Evolutionary conservation across 768 basidiomycete genomes (phyloP), one percentile per base, ranked within the genome.

Genomic region (Cyclocybe cylindracea): DNA sequence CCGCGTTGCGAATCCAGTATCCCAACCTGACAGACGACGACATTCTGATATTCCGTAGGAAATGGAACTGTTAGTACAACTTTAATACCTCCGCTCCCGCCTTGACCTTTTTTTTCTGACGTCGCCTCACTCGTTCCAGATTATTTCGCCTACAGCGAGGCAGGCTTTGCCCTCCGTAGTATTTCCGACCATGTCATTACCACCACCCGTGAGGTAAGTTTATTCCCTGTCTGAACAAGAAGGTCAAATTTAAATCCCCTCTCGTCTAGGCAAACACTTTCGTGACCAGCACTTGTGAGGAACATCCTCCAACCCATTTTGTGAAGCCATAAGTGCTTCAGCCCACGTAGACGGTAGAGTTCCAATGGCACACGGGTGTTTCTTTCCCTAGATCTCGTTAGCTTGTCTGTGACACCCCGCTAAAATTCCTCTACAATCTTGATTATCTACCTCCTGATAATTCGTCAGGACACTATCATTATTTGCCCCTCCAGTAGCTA

Each of bases 81-180:
- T 19, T 39, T 44, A 10, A 4, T 32, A 18, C 3, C 11, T 11
- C n/a, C 8, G 1, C 3, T 7, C n/a, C 16, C 34, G 5, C n/a
- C 10, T 19, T 9, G 19, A 44, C n/a, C 2, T 5, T 10, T 10
- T 6, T 41, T 29, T 3, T 10, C 13, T 16, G 7, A 13, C 37
- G 24, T 39, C 16, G 18, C 13, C 4, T 7, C 39, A 5, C 13
- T 32, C 10, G 37, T n/a, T 13, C 5, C 10, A 55, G 54, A 55
- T 36, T 55, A 55, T 37, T 55, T 55, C 18, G 45, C 45, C 1
- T 55, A 55, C 33, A 41, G 39, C 13, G 54, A 55, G 19, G 49
- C 54, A 29, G 54, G 54, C 4, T 55, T 55, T 39, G 44, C 49
- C 7, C 41, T 51, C 32, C 54, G 54, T 16, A 55, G 49, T 34